phyloP scores from a whole-genome alignment of 306 rosid species.

The Malus fusca region DNA sequence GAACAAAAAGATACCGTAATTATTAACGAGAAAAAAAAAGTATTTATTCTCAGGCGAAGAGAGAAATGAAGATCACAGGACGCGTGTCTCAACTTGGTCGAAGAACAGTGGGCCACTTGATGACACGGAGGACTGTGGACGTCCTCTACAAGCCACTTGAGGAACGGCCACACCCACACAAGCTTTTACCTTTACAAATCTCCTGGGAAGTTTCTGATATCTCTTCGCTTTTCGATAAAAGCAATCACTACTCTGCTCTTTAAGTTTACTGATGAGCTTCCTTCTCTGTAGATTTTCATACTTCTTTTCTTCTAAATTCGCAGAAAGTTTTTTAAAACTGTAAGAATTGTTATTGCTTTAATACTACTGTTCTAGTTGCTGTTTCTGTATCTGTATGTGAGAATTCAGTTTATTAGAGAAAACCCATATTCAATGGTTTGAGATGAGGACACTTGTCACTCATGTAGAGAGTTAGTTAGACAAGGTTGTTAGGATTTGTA shows the following conservation, averaged over 20 bases:
- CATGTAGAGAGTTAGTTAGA: too few relatives aligned
- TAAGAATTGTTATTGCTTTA: neutral
- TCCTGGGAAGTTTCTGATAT: conserved; percentile 4
- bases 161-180: conserved; percentile 42
- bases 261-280: neutral
- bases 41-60: too few relatives aligned
- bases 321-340: neutral
- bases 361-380: neutral
- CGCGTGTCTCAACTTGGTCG: neutral
- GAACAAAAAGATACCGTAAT: too few relatives aligned
- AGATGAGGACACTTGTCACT: too few relatives aligned
- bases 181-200: conserved; percentile 38
- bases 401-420: too few relatives aligned
- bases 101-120: neutral
- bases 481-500: too few relatives aligned
- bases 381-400: neutral
- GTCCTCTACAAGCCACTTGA: conserved; percentile 6
- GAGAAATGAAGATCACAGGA: neutral
- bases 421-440: too few relatives aligned
- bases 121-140: neutral
- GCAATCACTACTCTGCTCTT: conserved; percentile 9
- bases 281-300: neutral
- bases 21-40: too few relatives aligned
- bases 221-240: conserved; percentile 32
- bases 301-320: neutral